Conservation (phyloP, 2,329 filamentous ascomycete species). For the Aciculosporium take region DNA sequence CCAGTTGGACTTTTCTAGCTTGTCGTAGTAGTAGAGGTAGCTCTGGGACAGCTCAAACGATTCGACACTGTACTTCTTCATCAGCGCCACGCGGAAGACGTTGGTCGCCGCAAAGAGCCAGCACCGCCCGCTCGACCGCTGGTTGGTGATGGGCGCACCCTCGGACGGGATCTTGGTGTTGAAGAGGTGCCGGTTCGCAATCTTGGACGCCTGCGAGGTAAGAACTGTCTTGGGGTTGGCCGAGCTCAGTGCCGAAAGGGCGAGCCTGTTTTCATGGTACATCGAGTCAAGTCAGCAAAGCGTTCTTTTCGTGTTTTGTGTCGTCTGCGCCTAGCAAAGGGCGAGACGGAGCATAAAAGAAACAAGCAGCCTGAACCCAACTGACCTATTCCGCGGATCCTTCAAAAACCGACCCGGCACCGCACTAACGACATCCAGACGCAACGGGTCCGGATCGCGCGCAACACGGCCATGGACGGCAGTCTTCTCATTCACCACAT, state of each 20-base stretch:
- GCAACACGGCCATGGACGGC: slow-evolving; percentile 6
- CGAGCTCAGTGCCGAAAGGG: slow-evolving; percentile 56
- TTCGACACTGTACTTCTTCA: slow-evolving; percentile 66
- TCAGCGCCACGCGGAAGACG: slow-evolving; percentile 75
- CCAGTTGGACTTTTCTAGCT: slow-evolving; percentile 81
- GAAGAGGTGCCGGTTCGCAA: slow-evolving; percentile 66
- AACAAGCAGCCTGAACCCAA: background rate
- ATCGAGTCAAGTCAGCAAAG: background rate
- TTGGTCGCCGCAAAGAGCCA: slow-evolving; percentile 92
- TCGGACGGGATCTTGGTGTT: slow-evolving; percentile 72
- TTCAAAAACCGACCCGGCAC: slow-evolving; percentile 50
- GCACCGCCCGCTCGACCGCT: slow-evolving; percentile 67
- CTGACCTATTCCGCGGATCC: slow-evolving; percentile 52
- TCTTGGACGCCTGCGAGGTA: slow-evolving; percentile 44
- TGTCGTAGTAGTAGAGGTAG: slow-evolving; percentile 89
- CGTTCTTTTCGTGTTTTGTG: slow-evolving; percentile 1
- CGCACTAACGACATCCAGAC: slow-evolving; percentile 32
- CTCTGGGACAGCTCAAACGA: slow-evolving; percentile 76
- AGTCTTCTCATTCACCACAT: slow-evolving; percentile 12
- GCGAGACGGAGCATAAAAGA: background rate
- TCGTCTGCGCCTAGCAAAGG: background rate
- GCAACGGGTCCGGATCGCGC: slow-evolving; percentile 30
- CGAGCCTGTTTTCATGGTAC: slow-evolving; percentile 38
- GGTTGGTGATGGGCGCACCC: slow-evolving; percentile 72
- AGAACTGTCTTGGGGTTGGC: slow-evolving; percentile 54